These are phyloP conservation scores for Suillus sp. DNA, from an alignment of 768 basidiomycete genomes.

Conservation along the genomic window DNA sequence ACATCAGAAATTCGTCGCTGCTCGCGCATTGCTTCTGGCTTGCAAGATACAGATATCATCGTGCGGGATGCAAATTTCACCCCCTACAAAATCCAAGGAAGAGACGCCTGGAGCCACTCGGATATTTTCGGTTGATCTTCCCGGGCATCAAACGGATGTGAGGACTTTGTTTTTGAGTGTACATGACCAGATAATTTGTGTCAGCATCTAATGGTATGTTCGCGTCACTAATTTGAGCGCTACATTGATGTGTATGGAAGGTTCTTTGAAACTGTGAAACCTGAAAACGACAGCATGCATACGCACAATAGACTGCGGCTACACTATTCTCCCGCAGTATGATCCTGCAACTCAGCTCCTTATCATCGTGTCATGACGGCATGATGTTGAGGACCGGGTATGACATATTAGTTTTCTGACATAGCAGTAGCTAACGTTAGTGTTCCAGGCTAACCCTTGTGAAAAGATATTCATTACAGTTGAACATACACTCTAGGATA, in stretches of 20 bases:
- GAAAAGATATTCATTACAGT: too few relatives aligned
- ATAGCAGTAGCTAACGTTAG: too few relatives aligned
- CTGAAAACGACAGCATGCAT: constrained; percentile 90
- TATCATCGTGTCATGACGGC: too few relatives aligned
- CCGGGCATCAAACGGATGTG: constrained; percentile 91
- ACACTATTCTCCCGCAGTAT: too few relatives aligned
- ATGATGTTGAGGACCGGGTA: too few relatives aligned
- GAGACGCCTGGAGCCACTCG: constrained; percentile 65
- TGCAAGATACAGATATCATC: too few relatives aligned
- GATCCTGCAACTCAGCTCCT: too few relatives aligned
- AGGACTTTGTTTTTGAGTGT: constrained; percentile 85
- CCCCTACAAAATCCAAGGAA: constrained; percentile 71
- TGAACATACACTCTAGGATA: too few relatives aligned
- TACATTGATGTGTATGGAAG: constrained; percentile 36
- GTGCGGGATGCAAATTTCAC: constrained; percentile 38
- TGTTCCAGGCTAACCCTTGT: too few relatives aligned
- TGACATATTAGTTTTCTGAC: too few relatives aligned
- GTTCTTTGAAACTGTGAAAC: constrained; percentile 94
- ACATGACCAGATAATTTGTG: constrained; percentile 87
- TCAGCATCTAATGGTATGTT: constrained; percentile 84
- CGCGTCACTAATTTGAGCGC: not conserved
- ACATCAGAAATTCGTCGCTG: too few relatives aligned
- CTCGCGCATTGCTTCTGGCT: too few relatives aligned
- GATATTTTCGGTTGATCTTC: constrained; percentile 77
- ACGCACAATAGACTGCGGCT: constrained; percentile 92